Evolutionary conservation across 495 filamentous ascomycete species (phyloP), one percentile per base, ranked within the genome.

Genomic region (Paragyromitra xinjiangensis): DNA sequence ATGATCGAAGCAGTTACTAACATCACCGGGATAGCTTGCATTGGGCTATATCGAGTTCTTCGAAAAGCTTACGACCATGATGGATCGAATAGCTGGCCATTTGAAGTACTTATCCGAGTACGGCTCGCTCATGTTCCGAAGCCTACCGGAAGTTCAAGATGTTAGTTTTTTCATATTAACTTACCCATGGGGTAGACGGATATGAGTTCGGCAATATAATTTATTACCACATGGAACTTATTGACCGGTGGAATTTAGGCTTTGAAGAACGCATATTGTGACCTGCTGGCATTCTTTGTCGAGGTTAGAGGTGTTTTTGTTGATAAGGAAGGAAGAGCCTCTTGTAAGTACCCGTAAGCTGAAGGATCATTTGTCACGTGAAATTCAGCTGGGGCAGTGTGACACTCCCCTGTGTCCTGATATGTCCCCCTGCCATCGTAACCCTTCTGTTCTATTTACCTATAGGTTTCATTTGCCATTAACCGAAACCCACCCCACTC

Each of bases 41-140:
- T n/a, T 66, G 9, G 42, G 19, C 1, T 66, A 66, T 50, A 50
- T 66, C 22, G 63, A 66, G 44, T 51, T 66, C 12, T 66, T 66
- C 8, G 63, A 51, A 9, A 66, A 24, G 5, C 24, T 66, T 66
- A 66, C 42, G 5, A 50, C 0, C 8, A 53, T 66, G 63, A 53
- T 66, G 24, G 63, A 51, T 22, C 22, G 26, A 14, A 34, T 66
- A 34, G 63, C 42, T 11, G 55, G 55, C 0, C 55, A 59, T 34
- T 34, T 59, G 0, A 8, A 12, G 2, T 59, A 59, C 9, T 14
- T 59, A 34, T 59, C 55, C 11, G 4, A 66, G 16, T 66, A 51
- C 24, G 44, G 2, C 11, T 34, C 2, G 8, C 19, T 14, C 6
- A 34, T 50, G 9, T 66, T 34, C 16, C 63, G 37, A 44, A 12